phyloP scores from a whole-genome alignment of 2,329 filamentous ascomycete species.

The Aspergillus pseudoterreus region DNA sequence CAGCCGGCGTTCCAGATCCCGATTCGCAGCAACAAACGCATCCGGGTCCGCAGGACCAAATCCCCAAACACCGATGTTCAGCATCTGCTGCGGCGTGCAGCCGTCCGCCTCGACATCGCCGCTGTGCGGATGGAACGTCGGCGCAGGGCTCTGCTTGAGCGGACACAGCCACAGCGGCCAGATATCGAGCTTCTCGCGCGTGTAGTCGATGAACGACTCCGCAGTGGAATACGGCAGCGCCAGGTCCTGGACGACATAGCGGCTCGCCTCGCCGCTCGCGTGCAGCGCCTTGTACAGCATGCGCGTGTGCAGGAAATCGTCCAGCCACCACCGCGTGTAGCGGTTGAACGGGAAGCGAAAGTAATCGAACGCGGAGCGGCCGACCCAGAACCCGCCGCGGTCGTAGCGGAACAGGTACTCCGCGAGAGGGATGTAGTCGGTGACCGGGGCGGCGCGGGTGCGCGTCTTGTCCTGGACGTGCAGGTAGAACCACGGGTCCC shows the following conservation, averaged over 20 bases:
- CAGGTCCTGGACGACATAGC: conserved; percentile 62
- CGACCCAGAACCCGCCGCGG: conserved; percentile 63
- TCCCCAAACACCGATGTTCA: conserved; percentile 72
- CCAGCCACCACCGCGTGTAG: conserved; percentile 56
- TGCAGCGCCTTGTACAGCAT: conserved; percentile 63
- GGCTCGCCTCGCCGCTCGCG: conserved; percentile 51
- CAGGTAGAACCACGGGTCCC: conserved; percentile 72
- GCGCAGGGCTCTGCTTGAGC: conserved; percentile 36
- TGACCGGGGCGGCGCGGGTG: conserved; percentile 1
- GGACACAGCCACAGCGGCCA: conserved; percentile 61
- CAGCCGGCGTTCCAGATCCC: conserved; percentile 67
- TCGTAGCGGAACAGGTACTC: conserved; percentile 51
- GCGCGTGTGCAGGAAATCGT: conserved; percentile 59
- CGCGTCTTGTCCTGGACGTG: conserved; percentile 45
- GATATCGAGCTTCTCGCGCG: conserved; percentile 39
- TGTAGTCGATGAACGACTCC: conserved; percentile 49
- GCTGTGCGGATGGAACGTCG: conserved; percentile 14
- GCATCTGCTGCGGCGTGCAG: conserved; percentile 24
- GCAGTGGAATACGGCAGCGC: conserved; percentile 54
- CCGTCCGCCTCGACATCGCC: conserved; percentile 23
- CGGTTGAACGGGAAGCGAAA: conserved; percentile 59
- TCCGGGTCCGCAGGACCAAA: conserved; percentile 55
- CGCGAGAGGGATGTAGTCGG: conserved; percentile 29
- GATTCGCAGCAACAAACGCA: conserved; percentile 65
- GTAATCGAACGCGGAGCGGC: conserved; percentile 58